Conservation (phyloP, 352 stramenopile genomes). For the Phytophthora crassamura region DNA sequence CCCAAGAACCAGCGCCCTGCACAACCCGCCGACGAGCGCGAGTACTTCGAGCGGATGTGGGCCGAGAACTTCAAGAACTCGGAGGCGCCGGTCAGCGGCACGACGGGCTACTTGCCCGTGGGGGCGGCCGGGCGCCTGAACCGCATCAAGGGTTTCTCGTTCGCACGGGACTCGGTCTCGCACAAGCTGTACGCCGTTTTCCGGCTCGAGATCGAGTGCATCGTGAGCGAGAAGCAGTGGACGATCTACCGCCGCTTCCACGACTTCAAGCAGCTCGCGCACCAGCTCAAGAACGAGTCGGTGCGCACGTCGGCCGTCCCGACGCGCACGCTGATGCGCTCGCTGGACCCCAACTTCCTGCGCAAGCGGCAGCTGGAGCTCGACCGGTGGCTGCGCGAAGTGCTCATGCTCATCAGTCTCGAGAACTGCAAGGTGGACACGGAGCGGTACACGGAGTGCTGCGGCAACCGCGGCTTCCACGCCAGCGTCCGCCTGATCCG, state of each 20-base stretch:
- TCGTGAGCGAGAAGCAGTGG: constrained; percentile 88
- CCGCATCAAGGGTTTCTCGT: constrained; percentile 83
- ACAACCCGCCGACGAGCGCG: constrained; percentile 74
- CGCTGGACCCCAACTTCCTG: constrained; percentile 83
- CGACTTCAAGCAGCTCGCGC: constrained; percentile 86
- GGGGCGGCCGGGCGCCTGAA: constrained; percentile 74
- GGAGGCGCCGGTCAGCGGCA: constrained; percentile 69
- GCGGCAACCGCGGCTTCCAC: constrained; percentile 71
- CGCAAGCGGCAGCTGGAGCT: constrained; percentile 86
- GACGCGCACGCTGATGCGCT: constrained; percentile 82
- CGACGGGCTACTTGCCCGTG: constrained; percentile 71
- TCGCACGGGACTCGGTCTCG: constrained; percentile 66
- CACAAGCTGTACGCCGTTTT: constrained; percentile 87
- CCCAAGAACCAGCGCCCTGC: constrained; percentile 79
- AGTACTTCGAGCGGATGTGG: constrained; percentile 87
- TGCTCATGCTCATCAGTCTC: constrained; percentile 82
- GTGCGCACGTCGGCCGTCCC: constrained; percentile 78
- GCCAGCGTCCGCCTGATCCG: constrained; percentile 72
- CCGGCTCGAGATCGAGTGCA: constrained; percentile 85
- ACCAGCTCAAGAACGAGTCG: constrained; percentile 85
- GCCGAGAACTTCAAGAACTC: constrained; percentile 87
- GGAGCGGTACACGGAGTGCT: constrained; percentile 65
- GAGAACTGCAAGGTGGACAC: constrained; percentile 84
- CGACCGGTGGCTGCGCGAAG: constrained; percentile 83
- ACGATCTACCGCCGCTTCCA: constrained; percentile 88